A percentile compares a stretch with the other conserved stretches of the same genome.
These are phyloP conservation scores for Aspergillus wentii DNA, from an alignment of 495 filamentous ascomycete species.

Conservation along the genomic window DNA sequence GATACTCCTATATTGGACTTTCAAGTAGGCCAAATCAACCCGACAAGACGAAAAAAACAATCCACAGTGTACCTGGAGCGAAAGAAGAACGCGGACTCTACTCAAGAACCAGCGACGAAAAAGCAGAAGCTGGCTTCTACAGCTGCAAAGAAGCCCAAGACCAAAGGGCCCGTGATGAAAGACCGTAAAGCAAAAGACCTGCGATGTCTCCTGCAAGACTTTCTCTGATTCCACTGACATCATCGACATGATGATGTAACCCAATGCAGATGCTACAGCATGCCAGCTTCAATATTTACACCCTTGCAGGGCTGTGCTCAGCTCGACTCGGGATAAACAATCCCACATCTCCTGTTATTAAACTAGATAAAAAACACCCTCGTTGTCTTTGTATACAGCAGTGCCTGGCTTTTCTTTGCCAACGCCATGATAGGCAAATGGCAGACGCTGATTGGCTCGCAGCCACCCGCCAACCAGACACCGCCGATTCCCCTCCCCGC, in stretches of 20 bases:
- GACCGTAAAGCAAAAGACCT: conserved; percentile 15
- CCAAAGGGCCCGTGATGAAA: conserved; percentile 20
- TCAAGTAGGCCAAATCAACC: conserved; percentile 12
- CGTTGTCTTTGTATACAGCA: too few species aligned
- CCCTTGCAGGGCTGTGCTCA: too few species aligned
- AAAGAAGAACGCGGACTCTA: conserved; percentile 2
- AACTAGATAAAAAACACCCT: too few species aligned
- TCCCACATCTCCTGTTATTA: too few species aligned
- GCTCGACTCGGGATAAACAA: too few species aligned
- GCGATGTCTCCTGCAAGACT: conserved; percentile 14
- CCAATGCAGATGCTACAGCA: neutral
- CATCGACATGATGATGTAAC: neutral
- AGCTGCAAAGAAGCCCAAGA: conserved; percentile 1
- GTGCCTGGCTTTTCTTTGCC: too few species aligned
- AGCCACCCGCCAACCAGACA: conserved; percentile 13
- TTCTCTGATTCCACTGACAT: too few species aligned
- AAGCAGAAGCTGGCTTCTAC: conserved; percentile 7
- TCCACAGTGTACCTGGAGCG: conserved; percentile 9
- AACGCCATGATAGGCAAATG: too few species aligned
- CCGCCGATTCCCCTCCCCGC: conserved; percentile 15
- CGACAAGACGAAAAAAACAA: neutral
- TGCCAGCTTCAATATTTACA: too few species aligned
- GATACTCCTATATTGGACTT: conserved; percentile 18
- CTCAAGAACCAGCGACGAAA: conserved; percentile 6
- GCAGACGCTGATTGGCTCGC: conserved; percentile 22